Conservation (phyloP, 2,329 filamentous ascomycete genomes). For the Akanthomyces muscarius region DNA sequence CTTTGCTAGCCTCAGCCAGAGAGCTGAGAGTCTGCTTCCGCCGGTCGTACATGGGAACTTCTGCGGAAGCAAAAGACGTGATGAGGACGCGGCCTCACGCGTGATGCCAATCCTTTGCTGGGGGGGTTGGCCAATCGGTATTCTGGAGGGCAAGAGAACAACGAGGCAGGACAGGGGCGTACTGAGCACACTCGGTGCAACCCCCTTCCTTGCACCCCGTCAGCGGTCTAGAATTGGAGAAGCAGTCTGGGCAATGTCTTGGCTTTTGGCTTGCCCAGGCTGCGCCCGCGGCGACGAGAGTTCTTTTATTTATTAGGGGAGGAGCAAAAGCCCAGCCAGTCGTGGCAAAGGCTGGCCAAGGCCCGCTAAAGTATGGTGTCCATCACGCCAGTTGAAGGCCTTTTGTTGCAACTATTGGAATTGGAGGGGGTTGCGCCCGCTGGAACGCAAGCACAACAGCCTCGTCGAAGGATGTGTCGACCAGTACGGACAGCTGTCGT, state of each 20-base stretch:
- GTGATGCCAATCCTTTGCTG: no score
- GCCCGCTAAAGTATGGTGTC: neutral
- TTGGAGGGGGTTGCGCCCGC: no score
- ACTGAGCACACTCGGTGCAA: neutral
- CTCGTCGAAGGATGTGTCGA: no score
- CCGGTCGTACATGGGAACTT: neutral
- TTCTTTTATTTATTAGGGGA: no score
- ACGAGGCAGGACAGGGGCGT: neutral
- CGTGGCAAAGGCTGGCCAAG: neutral
- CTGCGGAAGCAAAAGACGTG: neutral
- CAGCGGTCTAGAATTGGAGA: conserved; percentile 12
- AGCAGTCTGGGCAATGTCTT: conserved; percentile 12
- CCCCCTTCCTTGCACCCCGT: neutral
- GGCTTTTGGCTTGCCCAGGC: neutral
- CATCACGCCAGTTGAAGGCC: neutral
- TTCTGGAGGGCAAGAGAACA: neutral
- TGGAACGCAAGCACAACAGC: no score
- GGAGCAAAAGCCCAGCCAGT: neutral
- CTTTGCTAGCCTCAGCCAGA: no score
- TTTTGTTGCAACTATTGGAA: no score
- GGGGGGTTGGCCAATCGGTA: no score
- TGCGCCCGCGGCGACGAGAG: neutral
- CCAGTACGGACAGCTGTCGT: no score
- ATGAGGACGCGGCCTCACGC: no score
- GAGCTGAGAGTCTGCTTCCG: no score